Base-by-base conservation (phyloP, 176 grass and related monocot genomes). In the Pharus latifolius region DNA sequence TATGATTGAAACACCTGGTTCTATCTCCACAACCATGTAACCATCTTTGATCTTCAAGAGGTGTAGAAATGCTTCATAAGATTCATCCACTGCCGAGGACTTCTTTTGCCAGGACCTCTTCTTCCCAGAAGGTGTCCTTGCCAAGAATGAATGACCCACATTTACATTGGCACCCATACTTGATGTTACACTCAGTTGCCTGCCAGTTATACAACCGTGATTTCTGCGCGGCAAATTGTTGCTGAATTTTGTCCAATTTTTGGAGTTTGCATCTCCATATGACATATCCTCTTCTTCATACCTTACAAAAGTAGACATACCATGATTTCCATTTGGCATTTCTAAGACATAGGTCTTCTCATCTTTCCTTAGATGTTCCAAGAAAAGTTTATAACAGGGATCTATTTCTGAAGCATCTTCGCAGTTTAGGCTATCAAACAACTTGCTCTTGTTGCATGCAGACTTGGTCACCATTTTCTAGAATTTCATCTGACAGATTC, bases 11-110 rank as follows among this genome's bases (percentile, higher is more conserved):
- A 82, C 24, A 72, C 78, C 78, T 62, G 79, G 67, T 54, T 87
- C 67, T 48, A 38, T 45, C 18, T 87, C 84, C 41, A 87, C 26
- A 69, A 87, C 73, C 73, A 87, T 87, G 37, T 45, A 73, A 67
- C 67, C 78, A 78, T 87, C 61, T 42, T 82, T 62, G 52, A 87
- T 73, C 22, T 73, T 87, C 54, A 82, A 8, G 34, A 87, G 73
- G 24, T 53, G 67, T 30, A 87, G 61, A 78, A 87, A 87, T 62
- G 20, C 30, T 49, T 27, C 52, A 35, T 82, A 87, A 56, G 67
- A 78, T 49, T 82, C 74, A 78, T 82, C 84, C 1, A 62, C 28
- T 13, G n/a, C 14, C 11, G 73, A 40, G 12, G 4, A 4, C 44
- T 32, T 34, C 29, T n/a, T n/a, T n/a, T n/a, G n/a, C n/a, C n/a